These are phyloP conservation scores for Aspergillus homomorphus DNA, from an alignment of 495 filamentous ascomycete genomes.

Conservation along the genomic window DNA sequence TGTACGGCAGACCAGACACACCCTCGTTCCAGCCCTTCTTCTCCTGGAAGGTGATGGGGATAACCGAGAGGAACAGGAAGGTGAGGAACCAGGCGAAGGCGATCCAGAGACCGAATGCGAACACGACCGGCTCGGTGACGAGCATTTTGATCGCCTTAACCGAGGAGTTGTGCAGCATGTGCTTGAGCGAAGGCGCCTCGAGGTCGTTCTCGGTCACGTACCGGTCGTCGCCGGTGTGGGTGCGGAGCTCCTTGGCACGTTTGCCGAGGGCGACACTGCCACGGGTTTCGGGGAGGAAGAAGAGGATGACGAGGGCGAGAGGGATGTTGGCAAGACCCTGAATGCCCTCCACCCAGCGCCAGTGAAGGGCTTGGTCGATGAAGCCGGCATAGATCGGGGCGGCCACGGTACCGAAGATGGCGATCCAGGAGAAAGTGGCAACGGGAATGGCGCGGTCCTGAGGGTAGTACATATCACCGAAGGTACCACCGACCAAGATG, in stretches of 20 bases:
- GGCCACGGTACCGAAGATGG: conserved; percentile 70
- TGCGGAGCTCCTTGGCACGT: conserved; percentile 56
- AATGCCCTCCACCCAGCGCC: conserved; percentile 82
- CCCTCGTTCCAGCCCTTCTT: conserved; percentile 65
- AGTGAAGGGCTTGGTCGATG: conserved; percentile 62
- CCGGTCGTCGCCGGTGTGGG: conserved; percentile 56
- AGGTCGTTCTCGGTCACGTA: conserved; percentile 67
- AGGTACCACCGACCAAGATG: conserved; percentile 72
- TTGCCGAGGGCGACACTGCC: conserved; percentile 53
- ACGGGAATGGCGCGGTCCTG: conserved; percentile 78
- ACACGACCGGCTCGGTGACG: conserved; percentile 69
- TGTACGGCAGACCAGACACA: conserved; percentile 71
- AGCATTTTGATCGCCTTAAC: conserved; percentile 64
- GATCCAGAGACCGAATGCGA: conserved; percentile 72
- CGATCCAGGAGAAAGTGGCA: conserved; percentile 71
- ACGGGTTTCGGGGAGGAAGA: conserved; percentile 71
- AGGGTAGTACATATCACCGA: conserved; percentile 69
- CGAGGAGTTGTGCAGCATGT: conserved; percentile 41
- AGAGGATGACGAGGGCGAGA: conserved; percentile 48
- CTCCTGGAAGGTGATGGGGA: conserved; percentile 68
- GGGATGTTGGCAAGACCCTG: conserved; percentile 69
- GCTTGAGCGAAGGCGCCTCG: conserved; percentile 35
- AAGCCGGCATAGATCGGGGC: conserved; percentile 73
- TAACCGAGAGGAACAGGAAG: conserved; percentile 73
- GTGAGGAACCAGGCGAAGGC: conserved; percentile 68